Evolutionary conservation across 2,329 filamentous ascomycete species (phyloP).

Genomic region (Mycocentrospora acerina): DNA sequence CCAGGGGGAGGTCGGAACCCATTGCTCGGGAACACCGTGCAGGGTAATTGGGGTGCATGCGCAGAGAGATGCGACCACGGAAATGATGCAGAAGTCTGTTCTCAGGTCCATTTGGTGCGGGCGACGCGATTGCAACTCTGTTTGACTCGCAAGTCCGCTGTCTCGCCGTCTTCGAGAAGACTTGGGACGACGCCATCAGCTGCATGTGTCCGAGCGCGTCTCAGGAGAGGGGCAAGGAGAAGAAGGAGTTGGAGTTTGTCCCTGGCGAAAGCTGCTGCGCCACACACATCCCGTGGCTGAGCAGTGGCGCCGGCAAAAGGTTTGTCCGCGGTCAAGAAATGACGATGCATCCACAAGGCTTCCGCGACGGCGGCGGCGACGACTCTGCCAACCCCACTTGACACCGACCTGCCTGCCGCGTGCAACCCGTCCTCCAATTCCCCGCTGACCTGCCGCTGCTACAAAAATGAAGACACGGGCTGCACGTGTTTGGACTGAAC

Average conservation of each 20-base stretch:
- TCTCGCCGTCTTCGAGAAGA: too few relatives aligned
- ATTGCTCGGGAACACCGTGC: too few relatives aligned
- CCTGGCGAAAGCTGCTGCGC: too few relatives aligned
- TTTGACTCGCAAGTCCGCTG: too few relatives aligned
- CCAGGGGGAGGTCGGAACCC: neutral
- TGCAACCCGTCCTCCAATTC: slow-evolving; percentile 1
- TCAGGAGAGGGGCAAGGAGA: too few relatives aligned
- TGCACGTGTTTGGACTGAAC: slow-evolving; percentile 24
- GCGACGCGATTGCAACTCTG: too few relatives aligned
- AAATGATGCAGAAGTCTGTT: neutral
- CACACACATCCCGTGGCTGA: too few relatives aligned
- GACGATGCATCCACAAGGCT: neutral
- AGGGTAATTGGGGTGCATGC: too few relatives aligned
- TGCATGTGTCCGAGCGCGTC: too few relatives aligned
- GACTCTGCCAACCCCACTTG: slow-evolving; percentile 7
- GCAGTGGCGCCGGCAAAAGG: neutral
- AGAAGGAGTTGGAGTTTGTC: too few relatives aligned
- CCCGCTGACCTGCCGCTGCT: slow-evolving; percentile 1
- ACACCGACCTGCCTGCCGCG: slow-evolving; percentile 2
- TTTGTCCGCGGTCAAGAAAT: neutral
- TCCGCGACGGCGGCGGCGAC: slow-evolving; percentile 7
- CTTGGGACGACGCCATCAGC: too few relatives aligned
- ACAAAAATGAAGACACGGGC: slow-evolving; percentile 29
- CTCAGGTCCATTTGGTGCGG: too few relatives aligned
- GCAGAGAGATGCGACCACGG: slow-evolving; percentile 1